These are phyloP conservation scores for Torulaspora quercuum DNA, from an alignment of 805 yeast species.

Conservation along the genomic window DNA sequence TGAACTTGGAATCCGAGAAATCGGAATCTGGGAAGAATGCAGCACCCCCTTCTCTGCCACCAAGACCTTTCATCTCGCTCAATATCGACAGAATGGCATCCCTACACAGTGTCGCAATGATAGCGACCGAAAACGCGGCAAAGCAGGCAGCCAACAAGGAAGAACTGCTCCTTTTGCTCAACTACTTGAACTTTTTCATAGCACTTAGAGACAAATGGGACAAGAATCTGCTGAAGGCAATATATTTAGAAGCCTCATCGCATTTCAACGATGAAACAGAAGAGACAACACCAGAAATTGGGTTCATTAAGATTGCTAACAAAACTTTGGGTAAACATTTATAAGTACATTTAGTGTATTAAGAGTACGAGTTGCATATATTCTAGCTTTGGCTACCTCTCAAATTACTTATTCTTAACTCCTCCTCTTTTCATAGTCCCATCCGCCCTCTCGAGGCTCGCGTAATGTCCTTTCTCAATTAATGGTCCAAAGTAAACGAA, in stretches of 20 bases:
- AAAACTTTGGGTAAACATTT: slow-evolving; percentile 20
- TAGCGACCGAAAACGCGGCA: slow-evolving; percentile 25
- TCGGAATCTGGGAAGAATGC: slow-evolving; percentile 2
- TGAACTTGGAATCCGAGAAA: slow-evolving; percentile 7
- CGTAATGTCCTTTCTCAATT: slow-evolving; percentile 55
- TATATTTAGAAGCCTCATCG: slow-evolving; percentile 33
- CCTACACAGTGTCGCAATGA: slow-evolving; percentile 33
- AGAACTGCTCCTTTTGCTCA: slow-evolving; percentile 38
- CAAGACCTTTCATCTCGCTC: slow-evolving; percentile 40
- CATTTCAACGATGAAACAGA: slow-evolving; percentile 23
- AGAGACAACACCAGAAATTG: slow-evolving; percentile 24
- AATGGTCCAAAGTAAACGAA: slow-evolving; percentile 93
- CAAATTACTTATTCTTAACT: slow-evolving; percentile 29
- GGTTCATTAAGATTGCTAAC: slow-evolving; percentile 31
- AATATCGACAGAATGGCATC: slow-evolving; percentile 40
- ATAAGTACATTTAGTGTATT: slow-evolving; percentile 1
- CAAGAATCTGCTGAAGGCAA: slow-evolving; percentile 27
- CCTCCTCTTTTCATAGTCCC: slow-evolving; percentile 43
- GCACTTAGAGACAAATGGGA: slow-evolving; percentile 39
- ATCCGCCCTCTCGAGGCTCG: slow-evolving; percentile 46
- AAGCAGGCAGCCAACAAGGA: slow-evolving; percentile 15
- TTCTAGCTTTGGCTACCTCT: neutral
- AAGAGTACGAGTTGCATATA: too few species aligned
- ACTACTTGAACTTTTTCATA: slow-evolving; percentile 54
- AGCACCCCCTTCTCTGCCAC: slow-evolving; percentile 21